A percentile compares a stretch with the other conserved stretches of the same genome.
phyloP scores from a whole-genome alignment of 345 rosid species.

The Microthlaspi erraticum region DNA sequence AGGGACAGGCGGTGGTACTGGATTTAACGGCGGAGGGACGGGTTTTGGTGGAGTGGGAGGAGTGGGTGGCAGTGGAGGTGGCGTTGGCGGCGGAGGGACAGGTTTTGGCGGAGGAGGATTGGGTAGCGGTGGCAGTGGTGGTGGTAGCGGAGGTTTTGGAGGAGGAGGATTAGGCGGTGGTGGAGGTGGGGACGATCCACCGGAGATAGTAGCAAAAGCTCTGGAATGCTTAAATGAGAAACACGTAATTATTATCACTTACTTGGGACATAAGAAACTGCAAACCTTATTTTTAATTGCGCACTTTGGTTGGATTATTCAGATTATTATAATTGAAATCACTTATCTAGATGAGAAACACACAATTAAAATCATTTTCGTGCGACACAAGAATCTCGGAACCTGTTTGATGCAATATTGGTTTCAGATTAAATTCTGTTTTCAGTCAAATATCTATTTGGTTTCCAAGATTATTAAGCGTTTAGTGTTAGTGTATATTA shows the following conservation, averaged over 20 bases:
- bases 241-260: slow-evolving; percentile 49
- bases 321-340: background rate
- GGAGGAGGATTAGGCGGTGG: slow-evolving; percentile 40
- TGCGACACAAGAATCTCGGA: too few species aligned
- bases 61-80: background rate
- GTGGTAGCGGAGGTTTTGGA: slow-evolving; percentile 23
- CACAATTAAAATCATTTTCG: too few species aligned
- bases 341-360: too few species aligned
- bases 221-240: slow-evolving; percentile 74
- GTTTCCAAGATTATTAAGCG: background rate
- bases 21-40: background rate
- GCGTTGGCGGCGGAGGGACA: slow-evolving; percentile 28
- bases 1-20: background rate
- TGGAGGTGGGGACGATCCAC: slow-evolving; percentile 49
- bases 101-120: slow-evolving; percentile 23
- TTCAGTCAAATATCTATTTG: background rate
- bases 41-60: slow-evolving; percentile 1
- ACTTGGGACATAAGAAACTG: slow-evolving; percentile 15
- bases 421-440: background rate
- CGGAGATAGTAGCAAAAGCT: slow-evolving; percentile 71
- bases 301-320: background rate
- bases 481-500: background rate
- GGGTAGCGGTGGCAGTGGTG: background rate
- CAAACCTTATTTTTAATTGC: background rate
- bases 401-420: too few species aligned